Conservation (phyloP, 1,139 yeast species). For the Yamadazyma atmosphaerica region DNA sequence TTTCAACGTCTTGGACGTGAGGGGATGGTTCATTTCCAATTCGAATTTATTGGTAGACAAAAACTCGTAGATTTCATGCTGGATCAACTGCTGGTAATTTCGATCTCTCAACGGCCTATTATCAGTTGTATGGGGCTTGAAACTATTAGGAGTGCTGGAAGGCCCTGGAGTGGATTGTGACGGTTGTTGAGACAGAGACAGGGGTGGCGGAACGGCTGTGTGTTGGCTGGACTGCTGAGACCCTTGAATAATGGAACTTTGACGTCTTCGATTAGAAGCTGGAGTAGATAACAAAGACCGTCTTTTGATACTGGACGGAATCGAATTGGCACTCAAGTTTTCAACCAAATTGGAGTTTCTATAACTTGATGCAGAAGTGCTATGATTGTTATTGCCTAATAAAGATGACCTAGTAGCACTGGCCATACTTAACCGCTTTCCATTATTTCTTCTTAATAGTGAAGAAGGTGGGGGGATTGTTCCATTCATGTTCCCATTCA, state of each 20-base stretch:
- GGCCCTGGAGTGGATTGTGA: too few relatives aligned
- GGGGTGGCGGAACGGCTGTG: slow-evolving; percentile 3
- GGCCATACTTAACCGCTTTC: slow-evolving; percentile 37
- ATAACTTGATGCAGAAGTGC: background rate
- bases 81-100: slow-evolving; percentile 62
- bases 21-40: slow-evolving; percentile 67
- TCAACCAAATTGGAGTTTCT: slow-evolving; percentile 4
- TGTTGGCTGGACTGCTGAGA: slow-evolving; percentile 17
- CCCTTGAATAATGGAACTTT: slow-evolving; percentile 20
- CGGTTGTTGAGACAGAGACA: too few relatives aligned
- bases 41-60: slow-evolving; percentile 66
- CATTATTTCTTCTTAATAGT: slow-evolving; percentile 27
- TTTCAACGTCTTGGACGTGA: slow-evolving; percentile 63
- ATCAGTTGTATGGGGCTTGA: slow-evolving; percentile 42
- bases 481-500: slow-evolving; percentile 8
- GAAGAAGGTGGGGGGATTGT: slow-evolving; percentile 22
- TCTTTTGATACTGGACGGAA: slow-evolving; percentile 23
- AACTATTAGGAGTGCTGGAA: slow-evolving; percentile 4
- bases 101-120: slow-evolving; percentile 79
- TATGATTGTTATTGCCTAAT: slow-evolving; percentile 12
- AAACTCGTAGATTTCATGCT: slow-evolving; percentile 67
- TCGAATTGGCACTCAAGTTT: slow-evolving; percentile 6
- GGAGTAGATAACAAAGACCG: slow-evolving; percentile 42
- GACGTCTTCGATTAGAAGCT: slow-evolving; percentile 32
- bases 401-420: slow-evolving; percentile 37